These are phyloP conservation scores for Nemania abortiva DNA, from an alignment of 2,329 filamentous ascomycete genomes.

Conservation along the genomic window DNA sequence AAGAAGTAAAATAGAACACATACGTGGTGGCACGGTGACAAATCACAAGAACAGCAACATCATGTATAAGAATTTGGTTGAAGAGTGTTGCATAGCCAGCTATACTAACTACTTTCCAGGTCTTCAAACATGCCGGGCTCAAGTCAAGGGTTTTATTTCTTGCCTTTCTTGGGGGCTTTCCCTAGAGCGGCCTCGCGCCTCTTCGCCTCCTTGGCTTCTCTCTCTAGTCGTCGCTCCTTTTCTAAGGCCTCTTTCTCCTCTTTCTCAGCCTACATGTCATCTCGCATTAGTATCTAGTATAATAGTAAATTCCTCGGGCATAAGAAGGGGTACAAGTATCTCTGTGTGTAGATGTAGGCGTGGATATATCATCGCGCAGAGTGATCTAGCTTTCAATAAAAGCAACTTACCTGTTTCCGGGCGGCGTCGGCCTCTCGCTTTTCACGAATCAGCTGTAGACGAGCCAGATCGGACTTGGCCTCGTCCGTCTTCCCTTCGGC, in stretches of 20 bases:
- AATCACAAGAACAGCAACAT: background rate
- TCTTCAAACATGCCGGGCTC: background rate
- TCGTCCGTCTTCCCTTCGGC: slow-evolving; percentile 97
- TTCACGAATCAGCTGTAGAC: slow-evolving; percentile 84
- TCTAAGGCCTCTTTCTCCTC: slow-evolving; percentile 68
- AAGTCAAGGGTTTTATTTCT: slow-evolving; percentile 51
- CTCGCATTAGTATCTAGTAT: slow-evolving; percentile 44
- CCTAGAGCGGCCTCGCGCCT: slow-evolving; percentile 65
- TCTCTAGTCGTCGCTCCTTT: slow-evolving; percentile 61
- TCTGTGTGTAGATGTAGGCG: background rate
- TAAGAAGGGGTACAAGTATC: too few species aligned
- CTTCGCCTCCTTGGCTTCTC: slow-evolving; percentile 68
- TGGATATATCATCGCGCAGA: background rate
- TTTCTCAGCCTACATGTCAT: slow-evolving; percentile 65
- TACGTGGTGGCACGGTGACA: background rate
- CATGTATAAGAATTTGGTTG: background rate
- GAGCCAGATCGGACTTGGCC: slow-evolving; percentile 87
- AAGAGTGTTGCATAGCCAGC: background rate
- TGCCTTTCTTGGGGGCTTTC: slow-evolving; percentile 58
- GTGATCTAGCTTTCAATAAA: background rate
- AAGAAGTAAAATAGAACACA: background rate
- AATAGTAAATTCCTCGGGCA: too few species aligned
- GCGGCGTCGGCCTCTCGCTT: slow-evolving; percentile 86
- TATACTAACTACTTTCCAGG: background rate
- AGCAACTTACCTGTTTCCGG: slow-evolving; percentile 73